A percentile compares a stretch with the other conserved stretches of the same genome.
These are phyloP conservation scores for Raphanus sativus DNA, from an alignment of 345 rosid genomes.

Conservation along the genomic window DNA sequence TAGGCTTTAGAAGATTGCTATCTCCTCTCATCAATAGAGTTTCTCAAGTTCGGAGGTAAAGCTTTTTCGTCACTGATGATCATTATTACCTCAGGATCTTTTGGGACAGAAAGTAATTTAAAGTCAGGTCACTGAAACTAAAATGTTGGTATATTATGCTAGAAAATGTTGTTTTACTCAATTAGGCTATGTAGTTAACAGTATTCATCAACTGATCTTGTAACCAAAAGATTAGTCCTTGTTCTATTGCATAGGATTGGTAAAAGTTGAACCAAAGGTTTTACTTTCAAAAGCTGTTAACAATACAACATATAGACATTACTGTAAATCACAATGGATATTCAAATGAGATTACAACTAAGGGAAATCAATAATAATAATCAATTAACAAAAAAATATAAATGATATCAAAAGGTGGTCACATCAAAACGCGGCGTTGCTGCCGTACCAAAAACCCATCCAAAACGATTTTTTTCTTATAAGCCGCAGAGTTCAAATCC, in stretches of 20 bases:
- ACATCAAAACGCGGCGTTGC: constrained; percentile 16
- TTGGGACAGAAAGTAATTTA: not conserved
- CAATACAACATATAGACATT: too few species aligned
- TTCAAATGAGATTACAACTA: not conserved
- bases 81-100: not conserved
- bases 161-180: constrained; percentile 5
- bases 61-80: not conserved
- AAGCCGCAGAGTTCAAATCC: constrained; percentile 48
- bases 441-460: constrained; percentile 60
- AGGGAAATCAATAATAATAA: not conserved
- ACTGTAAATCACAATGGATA: not conserved
- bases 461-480: constrained; percentile 69
- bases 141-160: not conserved
- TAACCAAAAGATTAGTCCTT: not conserved
- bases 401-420: not conserved
- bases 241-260: not conserved
- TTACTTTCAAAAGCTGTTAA: not conserved
- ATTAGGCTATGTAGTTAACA: not conserved
- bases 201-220: not conserved
- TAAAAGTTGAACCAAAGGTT: not conserved
- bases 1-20: not conserved
- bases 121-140: not conserved
- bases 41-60: constrained; percentile 14
- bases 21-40: not conserved
- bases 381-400: not conserved